Evolutionary conservation across 306 rosid species (phyloP).

Genomic region (Pyrus communis): DNA sequence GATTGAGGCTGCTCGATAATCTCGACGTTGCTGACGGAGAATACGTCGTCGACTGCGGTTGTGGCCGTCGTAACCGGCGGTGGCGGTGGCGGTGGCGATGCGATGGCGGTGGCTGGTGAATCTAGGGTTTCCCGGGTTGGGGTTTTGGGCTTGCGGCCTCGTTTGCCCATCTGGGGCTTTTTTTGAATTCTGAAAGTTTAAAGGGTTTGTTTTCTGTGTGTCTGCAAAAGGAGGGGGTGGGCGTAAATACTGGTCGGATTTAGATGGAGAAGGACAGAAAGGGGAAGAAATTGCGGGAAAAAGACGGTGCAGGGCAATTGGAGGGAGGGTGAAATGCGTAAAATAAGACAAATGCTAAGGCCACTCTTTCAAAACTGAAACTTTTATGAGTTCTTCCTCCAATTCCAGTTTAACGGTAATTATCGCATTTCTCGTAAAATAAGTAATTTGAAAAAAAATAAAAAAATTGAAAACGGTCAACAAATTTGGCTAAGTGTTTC

Average conservation of each 20-base stretch:
- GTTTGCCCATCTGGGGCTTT: conserved; percentile 31
- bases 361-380: too few species aligned
- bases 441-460: too few species aligned
- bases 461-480: too few species aligned
- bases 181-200: not conserved
- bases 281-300: conserved; percentile 12
- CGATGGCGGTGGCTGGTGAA: conserved; percentile 17
- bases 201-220: not conserved
- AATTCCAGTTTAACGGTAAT: too few species aligned
- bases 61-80: conserved; percentile 4
- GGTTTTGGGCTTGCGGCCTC: conserved; percentile 70
- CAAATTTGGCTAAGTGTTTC: too few species aligned
- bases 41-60: conserved; percentile 37
- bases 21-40: conserved; percentile 57
- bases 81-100: conserved; percentile 5
- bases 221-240: not conserved
- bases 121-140: conserved; percentile 65
- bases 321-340: not conserved
- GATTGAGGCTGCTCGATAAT: conserved; percentile 42
- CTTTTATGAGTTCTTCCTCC: too few species aligned
- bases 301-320: not conserved
- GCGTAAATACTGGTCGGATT: not conserved
- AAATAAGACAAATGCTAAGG: not conserved
- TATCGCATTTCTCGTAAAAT: not conserved
- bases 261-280: not conserved